Base-by-base conservation (phyloP, 805 yeast genomes). In the Wickerhamomyces ciferrii region DNA sequence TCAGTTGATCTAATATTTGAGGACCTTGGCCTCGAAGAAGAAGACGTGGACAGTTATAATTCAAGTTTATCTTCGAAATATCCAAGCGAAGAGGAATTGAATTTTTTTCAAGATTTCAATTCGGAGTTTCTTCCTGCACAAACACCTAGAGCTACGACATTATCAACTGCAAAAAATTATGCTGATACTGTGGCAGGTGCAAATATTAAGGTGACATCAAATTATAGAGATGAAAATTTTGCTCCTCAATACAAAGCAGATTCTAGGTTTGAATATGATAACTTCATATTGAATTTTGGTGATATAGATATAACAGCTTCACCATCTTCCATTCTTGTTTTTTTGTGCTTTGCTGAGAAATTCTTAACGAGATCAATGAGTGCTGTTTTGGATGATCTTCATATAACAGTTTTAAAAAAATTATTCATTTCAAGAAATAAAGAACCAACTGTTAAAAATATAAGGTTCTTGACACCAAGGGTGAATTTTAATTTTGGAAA, bases 361-460 rank as follows among this genome's bases (percentile, higher is more conserved):
- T 53, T 67, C 14, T 66, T 69, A 21, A 62, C 61, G 17, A 66
- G 68, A 15, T 67, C 75, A 2, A 58, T 81, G 31, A 73, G 72
- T 10, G 68, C 72, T 13, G 68, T 80, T 5, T 66, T 90, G 54
- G 97, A 91, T 60, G 60, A 61, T 17, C 63, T 89, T 15, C 95
- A 91, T 48, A 61, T 78, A 17, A 77, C 78, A 10, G 76, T 84
- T 2, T 70, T 87, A 13, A 61, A 64, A 31, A 64, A 67, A 9
- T 61, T 87, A 23, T 64, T 69, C 23, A 43, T 43, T 8, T 59
- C 66, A 20, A 55, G 74, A 40, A 46, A 54, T 5, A 63, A 67
- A 2, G 51, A 62, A 0, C 64, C 72, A 1, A 53, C 61, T n/a
- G 68, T 72, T 6, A 56, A 59, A 23, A 80, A 75, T 48, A 14